Percentiles rank a stretch among this genome's conserved stretches.
phyloP scores from a whole-genome alignment of 176 grass and related monocot genomes.

The Stipa capillata region DNA sequence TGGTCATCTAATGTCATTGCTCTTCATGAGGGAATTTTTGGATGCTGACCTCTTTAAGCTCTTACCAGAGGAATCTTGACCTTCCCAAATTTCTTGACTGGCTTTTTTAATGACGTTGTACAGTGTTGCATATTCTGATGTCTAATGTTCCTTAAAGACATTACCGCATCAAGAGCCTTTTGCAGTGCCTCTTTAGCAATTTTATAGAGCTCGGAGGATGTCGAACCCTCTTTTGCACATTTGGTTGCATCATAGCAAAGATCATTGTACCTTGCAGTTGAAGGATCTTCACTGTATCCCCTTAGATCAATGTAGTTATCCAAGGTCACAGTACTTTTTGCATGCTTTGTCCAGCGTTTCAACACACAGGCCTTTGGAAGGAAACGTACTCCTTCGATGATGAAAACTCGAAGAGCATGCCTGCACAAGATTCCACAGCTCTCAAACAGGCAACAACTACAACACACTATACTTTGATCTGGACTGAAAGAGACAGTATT shows the following conservation, averaged over 20 bases:
- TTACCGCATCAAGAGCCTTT: constrained; percentile 47
- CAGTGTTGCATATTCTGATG: constrained; percentile 31
- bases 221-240: constrained; percentile 73
- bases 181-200: constrained; percentile 73
- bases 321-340: constrained; percentile 38
- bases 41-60: constrained; percentile 48
- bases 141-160: constrained; percentile 41
- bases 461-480: constrained; percentile 36
- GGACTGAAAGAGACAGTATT: constrained; percentile 46
- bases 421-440: constrained; percentile 76
- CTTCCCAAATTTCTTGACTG: constrained; percentile 35
- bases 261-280: too few relatives aligned
- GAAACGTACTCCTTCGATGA: constrained; percentile 52
- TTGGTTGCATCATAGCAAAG: constrained; percentile 42
- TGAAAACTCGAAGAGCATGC: constrained; percentile 58
- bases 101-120: constrained; percentile 35
- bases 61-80: constrained; percentile 32
- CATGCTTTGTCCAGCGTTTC: constrained; percentile 87
- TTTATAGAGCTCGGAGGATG: constrained; percentile 51
- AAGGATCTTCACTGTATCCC: constrained; percentile 41
- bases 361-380: constrained; percentile 64
- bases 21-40: constrained; percentile 36
- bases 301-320: constrained; percentile 56
- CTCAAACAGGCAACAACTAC: constrained; percentile 73
- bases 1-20: constrained; percentile 46